Conservation (phyloP, 2,329 filamentous ascomycete genomes). For the Rachicladosporium sp. region DNA sequence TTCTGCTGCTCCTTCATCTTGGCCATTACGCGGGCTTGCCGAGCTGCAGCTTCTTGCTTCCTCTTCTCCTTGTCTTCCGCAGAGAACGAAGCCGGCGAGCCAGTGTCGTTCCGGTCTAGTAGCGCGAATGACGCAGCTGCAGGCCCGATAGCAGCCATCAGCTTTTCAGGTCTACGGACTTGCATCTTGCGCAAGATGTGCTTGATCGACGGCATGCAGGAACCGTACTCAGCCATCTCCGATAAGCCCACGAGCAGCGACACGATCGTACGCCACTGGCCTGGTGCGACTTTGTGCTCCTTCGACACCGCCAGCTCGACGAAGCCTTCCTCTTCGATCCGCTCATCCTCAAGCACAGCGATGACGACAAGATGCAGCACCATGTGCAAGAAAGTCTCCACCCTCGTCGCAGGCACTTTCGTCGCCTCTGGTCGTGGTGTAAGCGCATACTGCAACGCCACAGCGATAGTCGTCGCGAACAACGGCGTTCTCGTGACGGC, state of each 20-base stretch:
- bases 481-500: constrained; percentile 71
- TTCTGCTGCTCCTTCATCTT: constrained; percentile 97
- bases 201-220: constrained; percentile 72
- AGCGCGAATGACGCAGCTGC: constrained; percentile 39
- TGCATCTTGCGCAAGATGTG: constrained; percentile 75
- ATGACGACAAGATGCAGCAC: constrained; percentile 78
- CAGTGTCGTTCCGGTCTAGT: constrained; percentile 67
- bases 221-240: constrained; percentile 61
- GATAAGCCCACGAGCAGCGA: constrained; percentile 38
- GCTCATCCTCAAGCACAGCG: constrained; percentile 55
- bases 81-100: constrained; percentile 59
- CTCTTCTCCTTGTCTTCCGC: constrained; percentile 62
- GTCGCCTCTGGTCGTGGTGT: constrained; percentile 57
- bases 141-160: constrained; percentile 52
- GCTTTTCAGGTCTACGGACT: constrained; percentile 64
- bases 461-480: constrained; percentile 84
- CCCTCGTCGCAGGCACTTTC: constrained; percentile 63
- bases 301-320: constrained; percentile 13
- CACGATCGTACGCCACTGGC: constrained; percentile 23
- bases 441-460: constrained; percentile 70
- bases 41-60: constrained; percentile 79
- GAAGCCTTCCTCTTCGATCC: constrained; percentile 11
- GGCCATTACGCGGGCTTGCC: constrained; percentile 90
- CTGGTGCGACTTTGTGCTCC: constrained; percentile 1
- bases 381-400: constrained; percentile 86